phyloP scores from a whole-genome alignment of 2,329 filamentous ascomycete genomes.

The Macroventuria anomochaeta region DNA sequence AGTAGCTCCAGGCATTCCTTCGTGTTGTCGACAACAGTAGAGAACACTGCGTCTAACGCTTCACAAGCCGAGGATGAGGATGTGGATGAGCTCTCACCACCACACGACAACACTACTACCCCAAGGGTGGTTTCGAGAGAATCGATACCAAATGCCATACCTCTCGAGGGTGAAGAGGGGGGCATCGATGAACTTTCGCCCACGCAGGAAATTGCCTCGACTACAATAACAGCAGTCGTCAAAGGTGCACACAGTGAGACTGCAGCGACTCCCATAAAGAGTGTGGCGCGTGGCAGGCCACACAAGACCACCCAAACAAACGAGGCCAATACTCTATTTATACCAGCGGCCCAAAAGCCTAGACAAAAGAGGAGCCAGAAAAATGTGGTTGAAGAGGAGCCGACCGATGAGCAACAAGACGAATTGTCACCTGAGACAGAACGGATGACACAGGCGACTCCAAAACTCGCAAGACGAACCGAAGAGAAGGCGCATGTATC shows the following conservation, averaged over 20 bases:
- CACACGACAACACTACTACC: constrained; percentile 15
- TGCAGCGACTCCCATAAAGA: not conserved
- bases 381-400: constrained; percentile 4
- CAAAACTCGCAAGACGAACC: constrained; percentile 1
- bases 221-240: not conserved
- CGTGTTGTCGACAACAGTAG: constrained; percentile 17
- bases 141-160: constrained; percentile 13
- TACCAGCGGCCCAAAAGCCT: constrained; percentile 21
- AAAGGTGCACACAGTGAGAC: not conserved
- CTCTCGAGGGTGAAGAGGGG: constrained; percentile 13
- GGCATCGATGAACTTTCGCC: constrained; percentile 34
- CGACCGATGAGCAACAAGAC: constrained; percentile 19
- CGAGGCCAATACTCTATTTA: constrained; percentile 16
- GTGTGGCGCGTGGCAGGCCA: constrained; percentile 20
- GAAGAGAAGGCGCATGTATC: not conserved
- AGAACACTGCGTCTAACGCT: constrained; percentile 24
- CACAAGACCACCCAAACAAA: constrained; percentile 9
- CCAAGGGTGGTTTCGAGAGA: constrained; percentile 21
- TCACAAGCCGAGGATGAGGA: constrained; percentile 28
- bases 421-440: constrained; percentile 31
- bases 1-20: constrained; percentile 20
- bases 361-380: constrained; percentile 11
- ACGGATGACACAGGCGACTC: constrained; percentile 6
- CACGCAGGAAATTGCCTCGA: not conserved
- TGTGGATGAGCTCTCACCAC: constrained; percentile 40